Base-by-base conservation (phyloP, 2,329 filamentous ascomycete genomes). In the Pezicula carpinea region DNA sequence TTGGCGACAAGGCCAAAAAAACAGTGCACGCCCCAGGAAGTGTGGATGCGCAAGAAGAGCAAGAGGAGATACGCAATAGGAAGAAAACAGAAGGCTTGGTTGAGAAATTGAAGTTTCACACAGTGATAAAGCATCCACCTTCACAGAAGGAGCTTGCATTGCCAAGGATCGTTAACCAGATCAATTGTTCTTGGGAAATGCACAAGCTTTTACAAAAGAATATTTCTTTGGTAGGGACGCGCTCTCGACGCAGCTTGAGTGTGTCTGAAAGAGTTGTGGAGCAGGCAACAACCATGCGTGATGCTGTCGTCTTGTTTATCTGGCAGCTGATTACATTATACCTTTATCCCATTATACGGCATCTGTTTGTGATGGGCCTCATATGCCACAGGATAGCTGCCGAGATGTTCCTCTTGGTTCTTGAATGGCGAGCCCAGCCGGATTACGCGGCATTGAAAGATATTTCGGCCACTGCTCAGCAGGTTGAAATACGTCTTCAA, bases 101-200 rank as follows among this genome's bases (percentile, higher is more conserved):
- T 4, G 82, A 95, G 56, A 97, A 97, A 67, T 71, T 97, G 41
- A 89, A 86, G 61, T 76, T 89, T 53, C 95, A 99, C 65, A 92
- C 87, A 2, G 89, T 99, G 4, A 73, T 87, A 45, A 83, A 83
- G 55, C 87, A 87, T 61, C 71, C 80, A 3, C 80, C 84, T 2
- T 93, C 92, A 1, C 79, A 83, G 50, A 92, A 96, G 59, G 93
- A 99, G 64, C 78, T 82, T 52, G 85, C 87, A 1, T 72, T 99
- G 23, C 78, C 85, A 4, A 82, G 81, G 47, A 91, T 97, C 49
- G 79, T 96, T 55, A 89, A 91, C 58, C 92, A 97, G 68, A 86
- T 97, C 64, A 99, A 99, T 62, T 99, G 93, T 76, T 89, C 91
- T 0, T 90, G 85, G 71, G 95, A 99, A 66, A 76, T 99, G 48